These are phyloP conservation scores for Apiospora arundinis DNA, from an alignment of 2,329 filamentous ascomycete genomes.

Conservation along the genomic window DNA sequence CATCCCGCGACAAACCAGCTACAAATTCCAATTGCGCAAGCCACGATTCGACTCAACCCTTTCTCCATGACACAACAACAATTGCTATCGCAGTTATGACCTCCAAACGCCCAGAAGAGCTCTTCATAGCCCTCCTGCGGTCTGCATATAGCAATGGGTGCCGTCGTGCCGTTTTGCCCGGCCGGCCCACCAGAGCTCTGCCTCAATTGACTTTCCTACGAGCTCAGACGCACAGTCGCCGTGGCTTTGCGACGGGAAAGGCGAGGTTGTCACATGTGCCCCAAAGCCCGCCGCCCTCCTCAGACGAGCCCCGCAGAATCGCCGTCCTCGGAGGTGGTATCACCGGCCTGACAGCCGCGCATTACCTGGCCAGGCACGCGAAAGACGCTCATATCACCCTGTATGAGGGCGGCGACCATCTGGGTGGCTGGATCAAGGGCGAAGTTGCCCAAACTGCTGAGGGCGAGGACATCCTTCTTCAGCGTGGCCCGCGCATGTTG, in stretches of 20 bases:
- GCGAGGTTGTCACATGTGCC: background rate
- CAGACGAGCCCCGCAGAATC: constrained; percentile 45
- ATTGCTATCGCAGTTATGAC: constrained; percentile 33
- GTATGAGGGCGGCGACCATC: constrained; percentile 72
- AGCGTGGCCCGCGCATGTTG: constrained; percentile 83
- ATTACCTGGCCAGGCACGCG: constrained; percentile 75
- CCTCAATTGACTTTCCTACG: constrained; percentile 26
- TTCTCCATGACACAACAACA: constrained; percentile 2
- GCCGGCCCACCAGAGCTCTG: constrained; percentile 24
- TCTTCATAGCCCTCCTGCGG: constrained; percentile 35
- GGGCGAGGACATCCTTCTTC: constrained; percentile 70
- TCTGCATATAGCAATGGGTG: constrained; percentile 34
- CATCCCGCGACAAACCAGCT: background rate
- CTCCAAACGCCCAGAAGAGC: constrained; percentile 36
- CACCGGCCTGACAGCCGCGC: constrained; percentile 80
- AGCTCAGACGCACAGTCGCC: background rate
- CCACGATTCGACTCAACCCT: background rate
- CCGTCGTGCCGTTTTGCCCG: constrained; percentile 28
- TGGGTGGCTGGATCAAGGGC: constrained; percentile 87
- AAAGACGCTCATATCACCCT: constrained; percentile 74
- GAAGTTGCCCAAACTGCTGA: constrained; percentile 63
- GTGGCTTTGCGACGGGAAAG: background rate
- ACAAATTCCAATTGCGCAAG: background rate
- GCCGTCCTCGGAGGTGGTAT: constrained; percentile 83
- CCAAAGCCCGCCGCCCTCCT: background rate